These are phyloP conservation scores for Herpetospermum pedunculosum DNA, from an alignment of 306 rosid species.

Conservation along the genomic window DNA sequence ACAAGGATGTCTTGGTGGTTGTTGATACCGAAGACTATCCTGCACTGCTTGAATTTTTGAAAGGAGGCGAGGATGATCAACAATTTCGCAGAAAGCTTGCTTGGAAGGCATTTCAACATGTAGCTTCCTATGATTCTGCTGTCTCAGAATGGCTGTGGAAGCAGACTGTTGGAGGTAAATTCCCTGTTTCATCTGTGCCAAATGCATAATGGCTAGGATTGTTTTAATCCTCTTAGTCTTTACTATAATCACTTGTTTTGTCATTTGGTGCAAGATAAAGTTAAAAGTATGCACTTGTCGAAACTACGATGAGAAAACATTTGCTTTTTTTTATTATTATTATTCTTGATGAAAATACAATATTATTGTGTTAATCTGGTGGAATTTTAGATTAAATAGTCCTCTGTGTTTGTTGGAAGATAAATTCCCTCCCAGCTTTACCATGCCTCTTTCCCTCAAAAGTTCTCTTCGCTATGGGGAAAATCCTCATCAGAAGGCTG, in stretches of 20 bases:
- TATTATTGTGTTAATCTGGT: background rate
- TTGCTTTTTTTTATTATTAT: background rate
- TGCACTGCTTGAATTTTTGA: conserved; percentile 55
- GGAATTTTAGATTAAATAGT: conserved; percentile 10
- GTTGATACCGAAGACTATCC: conserved; percentile 89
- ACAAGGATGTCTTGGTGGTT: conserved; percentile 82
- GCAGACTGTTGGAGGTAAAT: conserved; percentile 62
- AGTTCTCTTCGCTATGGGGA: conserved; percentile 84
- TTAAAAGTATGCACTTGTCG: background rate
- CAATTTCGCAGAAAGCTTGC: conserved; percentile 76
- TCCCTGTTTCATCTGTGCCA: background rate
- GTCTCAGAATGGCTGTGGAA: conserved; percentile 97
- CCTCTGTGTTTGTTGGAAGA: conserved; percentile 28
- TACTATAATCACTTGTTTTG: background rate
- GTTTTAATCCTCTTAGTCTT: background rate
- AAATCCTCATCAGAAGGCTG: conserved; percentile 92
- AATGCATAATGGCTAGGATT: background rate
- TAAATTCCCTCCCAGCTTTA: conserved; percentile 70
- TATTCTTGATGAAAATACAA: background rate
- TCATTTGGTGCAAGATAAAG: background rate
- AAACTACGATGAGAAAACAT: background rate
- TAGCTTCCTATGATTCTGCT: conserved; percentile 84
- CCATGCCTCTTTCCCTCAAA: conserved; percentile 53
- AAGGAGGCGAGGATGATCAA: conserved; percentile 45
- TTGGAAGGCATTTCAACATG: conserved; percentile 91